Evolutionary conservation across 768 basidiomycete species (phyloP), one percentile per base, ranked within the genome.

Genomic region (Auricularia sp.): DNA sequence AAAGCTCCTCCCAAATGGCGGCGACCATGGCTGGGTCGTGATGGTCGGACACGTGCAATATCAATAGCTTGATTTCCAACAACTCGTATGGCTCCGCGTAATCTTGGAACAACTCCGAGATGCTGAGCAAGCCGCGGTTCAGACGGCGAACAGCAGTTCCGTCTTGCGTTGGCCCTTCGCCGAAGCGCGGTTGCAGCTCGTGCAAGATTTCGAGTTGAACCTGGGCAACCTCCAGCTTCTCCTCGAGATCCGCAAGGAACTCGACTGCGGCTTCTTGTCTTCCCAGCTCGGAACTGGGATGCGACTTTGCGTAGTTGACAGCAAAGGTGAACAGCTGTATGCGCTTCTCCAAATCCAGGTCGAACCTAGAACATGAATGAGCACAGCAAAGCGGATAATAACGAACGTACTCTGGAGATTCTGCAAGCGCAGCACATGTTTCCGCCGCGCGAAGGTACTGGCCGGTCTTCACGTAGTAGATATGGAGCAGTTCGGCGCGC

Each of bases 191-290:
- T 6, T 79, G 72, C 16, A 93, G 79, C 11, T 79, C 77, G 67
- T 90, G 83, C 70, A 86, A 90, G 59, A 97, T 83, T 74, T 98
- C 96, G n/a, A 95, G 77, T 72, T 99, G 97, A 8, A 98, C 93
- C 75, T 96, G 90, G 5, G 94, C 91, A 33, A 99, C 97, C 54
- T 99, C 97, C 12, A 98, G 83, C 72, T 94, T 93, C 75, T 99
- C 97, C 77, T 98, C 95, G 21, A 97, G 79, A 68, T 91, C 89
- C 0, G 89, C 92, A n/a, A 96, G 82, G 79, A 98, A 97, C 61
- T 91, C 88, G 61, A 98, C 92, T n/a, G 92, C 91, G 36, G 87
- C 88, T 72, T 94, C 91, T 68, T 93, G 89, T 65, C 84, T 80
- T 10, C 89, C 88, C 36, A 84, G 82, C 18, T 83, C 79, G 21